Conservation (phyloP, 805 yeast species). For the Pichia occidentalis region DNA sequence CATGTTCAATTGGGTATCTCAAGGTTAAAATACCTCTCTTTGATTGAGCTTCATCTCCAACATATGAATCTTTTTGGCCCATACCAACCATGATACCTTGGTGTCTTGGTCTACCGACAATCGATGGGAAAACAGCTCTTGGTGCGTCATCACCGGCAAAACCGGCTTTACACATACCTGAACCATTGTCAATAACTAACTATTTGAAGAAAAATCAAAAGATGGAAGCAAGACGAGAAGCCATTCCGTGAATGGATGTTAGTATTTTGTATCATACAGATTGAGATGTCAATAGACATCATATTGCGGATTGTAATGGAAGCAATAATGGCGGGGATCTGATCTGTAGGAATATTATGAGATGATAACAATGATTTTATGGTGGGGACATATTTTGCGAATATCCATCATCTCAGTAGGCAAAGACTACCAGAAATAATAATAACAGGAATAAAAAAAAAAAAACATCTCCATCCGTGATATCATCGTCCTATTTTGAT, state of each 20-base stretch:
- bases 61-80: slow-evolving; percentile 99
- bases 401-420: too few species aligned
- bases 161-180: slow-evolving; percentile 99
- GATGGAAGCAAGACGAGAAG: slow-evolving; percentile 9
- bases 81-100: slow-evolving; percentile 99
- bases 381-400: too few species aligned
- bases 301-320: background rate
- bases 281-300: background rate
- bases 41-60: slow-evolving; percentile 99
- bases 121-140: slow-evolving; percentile 99
- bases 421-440: too few species aligned
- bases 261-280: slow-evolving; percentile 2
- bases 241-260: background rate
- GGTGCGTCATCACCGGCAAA: slow-evolving; percentile 99
- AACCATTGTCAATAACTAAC: slow-evolving; percentile 97
- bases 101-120: slow-evolving; percentile 99
- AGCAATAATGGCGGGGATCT: background rate
- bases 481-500: too few species aligned
- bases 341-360: background rate
- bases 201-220: slow-evolving; percentile 14
- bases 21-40: slow-evolving; percentile 99
- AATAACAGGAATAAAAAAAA: too few species aligned
- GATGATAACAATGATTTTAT: too few species aligned
- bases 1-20: slow-evolving; percentile 99
- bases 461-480: too few species aligned